Evolutionary conservation across 2,329 filamentous ascomycete genomes (phyloP).

Genomic region (Fusarium coffeatum): DNA sequence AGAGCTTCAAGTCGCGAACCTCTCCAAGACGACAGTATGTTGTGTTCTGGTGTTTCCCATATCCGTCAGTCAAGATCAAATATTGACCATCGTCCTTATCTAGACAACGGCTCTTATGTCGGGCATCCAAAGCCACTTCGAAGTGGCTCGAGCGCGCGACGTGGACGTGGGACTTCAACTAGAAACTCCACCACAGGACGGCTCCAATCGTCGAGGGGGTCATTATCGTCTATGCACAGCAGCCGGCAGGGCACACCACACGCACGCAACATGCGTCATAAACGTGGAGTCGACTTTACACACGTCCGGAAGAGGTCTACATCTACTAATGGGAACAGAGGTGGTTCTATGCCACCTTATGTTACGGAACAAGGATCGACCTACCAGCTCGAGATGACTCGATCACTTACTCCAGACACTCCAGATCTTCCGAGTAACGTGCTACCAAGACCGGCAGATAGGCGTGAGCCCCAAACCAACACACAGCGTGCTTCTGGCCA

Average conservation of each 20-base stretch:
- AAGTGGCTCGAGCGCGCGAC: slow-evolving; percentile 52
- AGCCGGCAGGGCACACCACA: slow-evolving; percentile 58
- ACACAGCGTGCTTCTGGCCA: slow-evolving; percentile 23
- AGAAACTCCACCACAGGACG: slow-evolving; percentile 47
- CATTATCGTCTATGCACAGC: slow-evolving; percentile 63
- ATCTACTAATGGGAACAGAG: slow-evolving; percentile 44
- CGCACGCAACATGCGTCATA: slow-evolving; percentile 58
- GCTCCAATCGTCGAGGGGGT: slow-evolving; percentile 54
- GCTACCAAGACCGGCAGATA: slow-evolving; percentile 43
- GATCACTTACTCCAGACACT: slow-evolving; percentile 49
- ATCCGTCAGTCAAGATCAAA: slow-evolving; percentile 74
- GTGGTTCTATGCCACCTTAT: slow-evolving; percentile 33
- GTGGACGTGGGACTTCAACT: slow-evolving; percentile 47
- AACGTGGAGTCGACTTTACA: slow-evolving; percentile 67
- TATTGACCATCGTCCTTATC: slow-evolving; percentile 68
- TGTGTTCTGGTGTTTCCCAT: slow-evolving; percentile 57
- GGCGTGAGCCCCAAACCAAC: slow-evolving; percentile 2
- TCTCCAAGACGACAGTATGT: slow-evolving; percentile 74
- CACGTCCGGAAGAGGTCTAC: slow-evolving; percentile 57
- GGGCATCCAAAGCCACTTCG: slow-evolving; percentile 50
- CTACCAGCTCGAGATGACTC: slow-evolving; percentile 38
- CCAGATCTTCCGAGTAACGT: slow-evolving; percentile 41
- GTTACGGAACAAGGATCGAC: slow-evolving; percentile 35
- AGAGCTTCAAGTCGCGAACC: slow-evolving; percentile 79
- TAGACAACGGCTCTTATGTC: slow-evolving; percentile 38